Evolutionary conservation across 1,284 basidiomycete genomes (phyloP).

Genomic region (Pyrrhoderma noxium): DNA sequence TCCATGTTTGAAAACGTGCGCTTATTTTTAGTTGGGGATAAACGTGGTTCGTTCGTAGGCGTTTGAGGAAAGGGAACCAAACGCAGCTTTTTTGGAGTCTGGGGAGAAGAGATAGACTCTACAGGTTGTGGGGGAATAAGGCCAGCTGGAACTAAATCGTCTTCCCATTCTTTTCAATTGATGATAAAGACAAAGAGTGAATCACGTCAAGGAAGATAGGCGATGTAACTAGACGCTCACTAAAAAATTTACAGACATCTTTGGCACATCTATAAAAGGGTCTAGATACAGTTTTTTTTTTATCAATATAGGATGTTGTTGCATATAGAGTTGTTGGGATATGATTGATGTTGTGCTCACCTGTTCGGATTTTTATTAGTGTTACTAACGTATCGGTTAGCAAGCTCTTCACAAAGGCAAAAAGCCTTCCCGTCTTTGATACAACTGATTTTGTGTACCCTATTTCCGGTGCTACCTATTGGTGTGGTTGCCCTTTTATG

Average conservation of each 20-base stretch:
- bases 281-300: background rate
- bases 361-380: conserved; percentile 4
- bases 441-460: background rate
- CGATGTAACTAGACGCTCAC: conserved; percentile 3
- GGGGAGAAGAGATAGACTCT: background rate
- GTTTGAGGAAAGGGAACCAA: background rate
- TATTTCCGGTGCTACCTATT: too few relatives aligned
- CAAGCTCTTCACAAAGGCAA: background rate
- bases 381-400: background rate
- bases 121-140: conserved; percentile 1
- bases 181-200: too few relatives aligned
- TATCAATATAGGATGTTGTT: too few relatives aligned
- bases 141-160: conserved; percentile 6
- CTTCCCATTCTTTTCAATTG: conserved; percentile 11
- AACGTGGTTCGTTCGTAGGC: background rate
- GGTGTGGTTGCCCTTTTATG: background rate
- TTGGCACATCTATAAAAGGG: conserved; percentile 10
- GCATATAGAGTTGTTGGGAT: background rate
- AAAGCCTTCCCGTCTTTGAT: background rate
- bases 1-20: too few relatives aligned
- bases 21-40: too few relatives aligned
- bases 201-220: background rate
- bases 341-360: background rate
- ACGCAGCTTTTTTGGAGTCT: background rate
- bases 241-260: conserved; percentile 8